Evolutionary conservation across 257 asterid genomes (phyloP).

Genomic region (Primulina eburnea): DNA sequence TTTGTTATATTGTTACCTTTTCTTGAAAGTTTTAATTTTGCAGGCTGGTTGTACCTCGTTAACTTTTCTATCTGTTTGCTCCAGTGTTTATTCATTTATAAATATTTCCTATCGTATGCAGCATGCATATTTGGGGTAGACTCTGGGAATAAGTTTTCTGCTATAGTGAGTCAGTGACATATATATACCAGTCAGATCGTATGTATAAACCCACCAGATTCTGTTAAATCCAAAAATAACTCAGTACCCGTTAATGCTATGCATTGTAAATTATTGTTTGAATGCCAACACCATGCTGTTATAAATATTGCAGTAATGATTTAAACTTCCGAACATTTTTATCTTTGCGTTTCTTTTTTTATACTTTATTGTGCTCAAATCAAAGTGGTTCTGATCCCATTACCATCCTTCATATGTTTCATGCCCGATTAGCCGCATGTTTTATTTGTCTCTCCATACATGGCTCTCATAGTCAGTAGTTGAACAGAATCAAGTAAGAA

Average conservation of each 20-base stretch:
- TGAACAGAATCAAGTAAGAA: too few relatives aligned
- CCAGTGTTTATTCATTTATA: constrained; percentile 4
- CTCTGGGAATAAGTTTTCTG: constrained; percentile 6
- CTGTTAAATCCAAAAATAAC: too few relatives aligned
- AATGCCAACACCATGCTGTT: too few relatives aligned
- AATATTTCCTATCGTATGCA: background rate
- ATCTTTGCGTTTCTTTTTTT: constrained; percentile 3
- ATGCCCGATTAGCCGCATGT: constrained; percentile 3
- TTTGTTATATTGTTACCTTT: constrained; percentile 19
- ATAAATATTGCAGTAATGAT: too few relatives aligned
- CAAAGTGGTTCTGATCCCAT: constrained; percentile 19
- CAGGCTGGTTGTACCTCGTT: constrained; percentile 6
- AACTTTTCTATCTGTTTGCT: background rate
- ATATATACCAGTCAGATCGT: background rate
- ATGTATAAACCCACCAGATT: background rate
- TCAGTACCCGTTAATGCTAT: too few relatives aligned
- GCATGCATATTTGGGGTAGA: constrained; percentile 12
- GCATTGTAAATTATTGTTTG: too few relatives aligned
- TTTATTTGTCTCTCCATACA: too few relatives aligned
- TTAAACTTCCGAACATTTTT: background rate
- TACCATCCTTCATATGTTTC: background rate
- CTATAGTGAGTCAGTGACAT: background rate
- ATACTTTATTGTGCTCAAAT: constrained; percentile 4
- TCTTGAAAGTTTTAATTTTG: constrained; percentile 19
- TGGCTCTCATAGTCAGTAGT: too few relatives aligned